A percentile compares a stretch with the other conserved stretches of the same genome.
These are phyloP conservation scores for Musa beccarii DNA, from an alignment of 176 grass and related monocot species.

Conservation along the genomic window DNA sequence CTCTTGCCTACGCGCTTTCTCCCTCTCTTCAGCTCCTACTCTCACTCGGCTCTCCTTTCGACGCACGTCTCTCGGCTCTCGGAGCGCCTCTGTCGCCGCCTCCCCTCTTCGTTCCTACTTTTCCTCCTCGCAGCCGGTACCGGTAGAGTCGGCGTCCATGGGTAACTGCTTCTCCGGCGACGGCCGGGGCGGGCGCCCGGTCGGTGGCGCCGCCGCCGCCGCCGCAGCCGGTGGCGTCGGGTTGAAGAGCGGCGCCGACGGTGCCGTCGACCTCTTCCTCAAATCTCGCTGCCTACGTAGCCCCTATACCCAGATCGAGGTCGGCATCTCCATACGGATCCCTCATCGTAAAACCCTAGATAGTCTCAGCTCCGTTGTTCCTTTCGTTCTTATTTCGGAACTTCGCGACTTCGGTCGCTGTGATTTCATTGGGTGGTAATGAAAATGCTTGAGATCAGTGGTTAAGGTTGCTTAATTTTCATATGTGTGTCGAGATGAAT, in stretches of 20 bases:
- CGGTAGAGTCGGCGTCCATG: constrained; percentile 21
- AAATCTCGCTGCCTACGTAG: constrained; percentile 50
- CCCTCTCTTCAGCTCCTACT: background rate
- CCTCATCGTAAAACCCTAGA: background rate
- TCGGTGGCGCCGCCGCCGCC: constrained; percentile 14
- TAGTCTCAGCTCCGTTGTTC: background rate
- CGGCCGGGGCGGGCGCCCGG: constrained; percentile 36
- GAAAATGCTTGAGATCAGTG: background rate
- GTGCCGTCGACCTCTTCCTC: constrained; percentile 62
- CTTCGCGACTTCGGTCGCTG: background rate
- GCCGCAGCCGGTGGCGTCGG: background rate
- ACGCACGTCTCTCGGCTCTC: background rate
- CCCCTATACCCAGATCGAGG: constrained; percentile 88
- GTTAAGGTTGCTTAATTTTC: background rate
- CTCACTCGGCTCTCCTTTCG: background rate
- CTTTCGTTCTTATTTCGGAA: background rate
- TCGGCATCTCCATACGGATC: constrained; percentile 13
- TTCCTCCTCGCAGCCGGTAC: background rate
- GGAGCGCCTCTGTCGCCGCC: background rate
- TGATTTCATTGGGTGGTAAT: background rate
- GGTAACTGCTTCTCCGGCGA: constrained; percentile 97
- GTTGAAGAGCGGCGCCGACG: constrained; percentile 13
- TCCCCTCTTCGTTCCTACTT: background rate
- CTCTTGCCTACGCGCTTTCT: background rate
- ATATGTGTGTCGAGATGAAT: background rate